phyloP scores from a whole-genome alignment of 164 flowering plant genomes.

The Chimonanthus salicifolius region DNA sequence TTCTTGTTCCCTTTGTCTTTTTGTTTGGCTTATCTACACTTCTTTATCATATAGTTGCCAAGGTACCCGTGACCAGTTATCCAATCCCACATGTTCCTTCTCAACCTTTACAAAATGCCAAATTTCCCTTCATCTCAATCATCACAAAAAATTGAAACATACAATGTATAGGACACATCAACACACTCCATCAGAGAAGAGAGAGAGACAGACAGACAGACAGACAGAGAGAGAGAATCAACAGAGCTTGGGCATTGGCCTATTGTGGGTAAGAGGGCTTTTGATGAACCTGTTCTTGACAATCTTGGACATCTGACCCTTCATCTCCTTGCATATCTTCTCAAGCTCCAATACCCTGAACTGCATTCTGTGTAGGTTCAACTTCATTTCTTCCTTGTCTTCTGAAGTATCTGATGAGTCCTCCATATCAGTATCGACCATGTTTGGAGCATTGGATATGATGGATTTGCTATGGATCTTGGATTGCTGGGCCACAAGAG shows the following conservation, averaged over 20 bases:
- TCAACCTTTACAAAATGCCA: background rate
- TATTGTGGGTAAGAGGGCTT: conserved; percentile 13
- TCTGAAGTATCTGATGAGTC: conserved; percentile 7
- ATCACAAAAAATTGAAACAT: background rate
- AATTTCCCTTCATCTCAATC: background rate
- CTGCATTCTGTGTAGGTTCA: conserved; percentile 52
- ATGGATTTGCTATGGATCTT: conserved; percentile 17
- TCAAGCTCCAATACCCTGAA: conserved; percentile 60
- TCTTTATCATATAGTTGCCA: background rate
- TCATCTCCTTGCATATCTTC: conserved; percentile 52
- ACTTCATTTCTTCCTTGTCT: conserved; percentile 39
- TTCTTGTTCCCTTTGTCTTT: no score
- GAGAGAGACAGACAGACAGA: background rate
- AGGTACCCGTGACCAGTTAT: background rate
- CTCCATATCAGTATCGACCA: background rate
- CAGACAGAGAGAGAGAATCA: conserved; percentile 2
- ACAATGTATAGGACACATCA: background rate
- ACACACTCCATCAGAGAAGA: background rate
- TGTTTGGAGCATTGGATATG: conserved; percentile 5
- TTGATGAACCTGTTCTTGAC: conserved; percentile 14
- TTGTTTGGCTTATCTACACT: background rate
- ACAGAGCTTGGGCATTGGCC: conserved; percentile 25
- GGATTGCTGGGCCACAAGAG: conserved; percentile 54
- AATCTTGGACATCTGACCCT: conserved; percentile 47
- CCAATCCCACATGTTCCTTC: background rate